Conservation (phyloP, 1,284 basidiomycete genomes). For the Cronartium quercuum region DNA sequence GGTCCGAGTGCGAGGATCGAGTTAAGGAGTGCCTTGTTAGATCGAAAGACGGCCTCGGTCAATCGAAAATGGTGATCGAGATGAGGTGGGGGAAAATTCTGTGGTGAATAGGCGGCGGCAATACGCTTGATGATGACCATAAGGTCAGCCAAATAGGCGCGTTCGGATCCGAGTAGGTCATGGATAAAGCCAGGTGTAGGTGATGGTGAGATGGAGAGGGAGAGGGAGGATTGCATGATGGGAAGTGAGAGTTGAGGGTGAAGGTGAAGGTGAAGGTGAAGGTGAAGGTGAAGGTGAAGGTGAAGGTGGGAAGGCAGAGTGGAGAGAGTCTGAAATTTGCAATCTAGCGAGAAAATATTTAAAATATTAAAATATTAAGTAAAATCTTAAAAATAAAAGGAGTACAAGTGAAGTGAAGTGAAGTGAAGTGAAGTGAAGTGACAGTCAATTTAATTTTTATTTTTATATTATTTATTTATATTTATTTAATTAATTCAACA, state of each 20-base stretch:
- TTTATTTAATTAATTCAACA: too few species aligned
- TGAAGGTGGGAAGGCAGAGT: not conserved
- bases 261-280: not conserved
- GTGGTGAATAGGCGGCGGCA: not conserved
- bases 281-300: not conserved
- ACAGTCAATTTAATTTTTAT: too few species aligned
- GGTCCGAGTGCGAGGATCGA: not conserved
- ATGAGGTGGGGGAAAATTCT: constrained; percentile 15
- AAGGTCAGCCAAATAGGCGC: constrained; percentile 5
- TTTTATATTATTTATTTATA: too few species aligned
- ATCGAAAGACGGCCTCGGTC: constrained; percentile 5
- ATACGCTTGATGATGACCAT: constrained; percentile 13
- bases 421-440: too few species aligned
- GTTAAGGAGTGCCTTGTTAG: constrained; percentile 12
- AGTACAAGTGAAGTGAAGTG: too few species aligned
- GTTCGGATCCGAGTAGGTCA: constrained; percentile 12
- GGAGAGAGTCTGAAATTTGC: not conserved
- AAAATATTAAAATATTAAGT: too few species aligned
- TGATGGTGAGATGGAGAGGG: not conserved
- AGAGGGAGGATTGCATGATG: not conserved
- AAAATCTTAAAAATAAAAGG: too few species aligned
- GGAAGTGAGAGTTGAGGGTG: not conserved
- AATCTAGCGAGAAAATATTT: too few species aligned
- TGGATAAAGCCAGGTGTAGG: not conserved
- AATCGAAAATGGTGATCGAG: constrained; percentile 28